Conservation (phyloP, 2,329 filamentous ascomycete species). For the Aspergillus candidus region DNA sequence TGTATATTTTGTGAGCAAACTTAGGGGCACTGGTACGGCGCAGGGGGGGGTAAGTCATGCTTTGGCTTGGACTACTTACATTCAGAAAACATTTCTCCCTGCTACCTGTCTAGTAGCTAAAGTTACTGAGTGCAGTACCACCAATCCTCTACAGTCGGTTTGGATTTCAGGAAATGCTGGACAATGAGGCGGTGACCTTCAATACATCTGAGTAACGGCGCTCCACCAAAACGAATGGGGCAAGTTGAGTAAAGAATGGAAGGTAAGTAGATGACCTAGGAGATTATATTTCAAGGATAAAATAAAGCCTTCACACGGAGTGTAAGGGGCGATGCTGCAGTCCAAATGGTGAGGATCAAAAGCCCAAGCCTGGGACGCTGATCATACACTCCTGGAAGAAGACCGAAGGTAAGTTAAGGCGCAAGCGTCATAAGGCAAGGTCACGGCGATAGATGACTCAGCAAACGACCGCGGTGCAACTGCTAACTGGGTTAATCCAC, state of each 20-base stretch:
- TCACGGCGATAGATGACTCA: slow-evolving; percentile 35
- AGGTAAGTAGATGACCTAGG: too few relatives aligned
- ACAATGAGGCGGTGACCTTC: neutral
- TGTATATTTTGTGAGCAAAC: slow-evolving; percentile 13
- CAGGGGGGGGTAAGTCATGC: neutral
- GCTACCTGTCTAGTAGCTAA: neutral
- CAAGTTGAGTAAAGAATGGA: too few relatives aligned
- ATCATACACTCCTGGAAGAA: neutral
- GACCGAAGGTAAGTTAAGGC: slow-evolving; percentile 9
- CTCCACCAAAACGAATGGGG: too few relatives aligned
- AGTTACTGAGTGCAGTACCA: too few relatives aligned
- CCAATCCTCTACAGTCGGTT: too few relatives aligned
- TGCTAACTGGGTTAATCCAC: neutral
- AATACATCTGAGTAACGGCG: neutral
- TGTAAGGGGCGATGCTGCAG: too few relatives aligned
- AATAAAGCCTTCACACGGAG: too few relatives aligned
- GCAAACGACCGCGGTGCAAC: slow-evolving; percentile 13
- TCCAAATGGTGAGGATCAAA: too few relatives aligned
- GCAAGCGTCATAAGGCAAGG: slow-evolving; percentile 32
- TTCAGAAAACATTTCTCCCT: slow-evolving; percentile 71
- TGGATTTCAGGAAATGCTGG: neutral
- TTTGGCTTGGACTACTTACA: slow-evolving; percentile 52
- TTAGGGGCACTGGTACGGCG: neutral
- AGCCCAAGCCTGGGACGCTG: too few relatives aligned
- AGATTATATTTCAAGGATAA: too few relatives aligned